Evolutionary conservation across 1,139 yeast species (phyloP), one percentile per base, ranked within the genome.

Genomic region (Pichia sp.): DNA sequence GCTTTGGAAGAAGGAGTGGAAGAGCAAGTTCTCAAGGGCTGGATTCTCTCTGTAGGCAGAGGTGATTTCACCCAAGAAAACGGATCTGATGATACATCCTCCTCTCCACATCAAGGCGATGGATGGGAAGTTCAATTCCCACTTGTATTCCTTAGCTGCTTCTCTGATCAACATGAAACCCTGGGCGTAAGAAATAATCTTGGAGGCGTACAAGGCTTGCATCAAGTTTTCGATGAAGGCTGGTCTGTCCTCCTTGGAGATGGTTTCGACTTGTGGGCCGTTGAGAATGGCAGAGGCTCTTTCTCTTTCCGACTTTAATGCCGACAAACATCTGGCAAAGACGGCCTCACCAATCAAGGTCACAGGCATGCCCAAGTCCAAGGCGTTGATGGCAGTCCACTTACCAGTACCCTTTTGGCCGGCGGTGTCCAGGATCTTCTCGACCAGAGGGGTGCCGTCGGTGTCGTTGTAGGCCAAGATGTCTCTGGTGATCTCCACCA

Each of bases 81-180:
- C 97, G 56, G 99, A 93, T 82, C 98, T 89, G 77, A 93, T 93
- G 75, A 93, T 93, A 83, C 99, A 93, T 67, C 99, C 99, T 80
- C 99, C 99, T 84, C 99, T 87, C 99, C 99, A 93, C 99, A 93
- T 93, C 71, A 93, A 84, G 66, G 98, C 99, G 69, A 93, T 93
- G 61, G 96, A 93, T 65, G 98, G 97, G 84, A 89, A 88, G 87
- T 93, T 93, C 75, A 93, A 82, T 75, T 89, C 85, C 99, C 99
- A 93, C 70, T 85, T 85, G 82, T 90, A 93, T 75, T 90, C 96
- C 77, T 82, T 87, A 66, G 97, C 98, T 67, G 99, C 99, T 76
- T 93, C 97, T 75, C 95, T 89, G 78, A 93, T 90, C 74, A 93
- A 85, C 98, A 93, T 93, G 87, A 93, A 93, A 74, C 99, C 99